A percentile compares a stretch with the other conserved stretches of the same genome.
phyloP scores from a whole-genome alignment of 257 asterid genomes.

The Plantago major region DNA sequence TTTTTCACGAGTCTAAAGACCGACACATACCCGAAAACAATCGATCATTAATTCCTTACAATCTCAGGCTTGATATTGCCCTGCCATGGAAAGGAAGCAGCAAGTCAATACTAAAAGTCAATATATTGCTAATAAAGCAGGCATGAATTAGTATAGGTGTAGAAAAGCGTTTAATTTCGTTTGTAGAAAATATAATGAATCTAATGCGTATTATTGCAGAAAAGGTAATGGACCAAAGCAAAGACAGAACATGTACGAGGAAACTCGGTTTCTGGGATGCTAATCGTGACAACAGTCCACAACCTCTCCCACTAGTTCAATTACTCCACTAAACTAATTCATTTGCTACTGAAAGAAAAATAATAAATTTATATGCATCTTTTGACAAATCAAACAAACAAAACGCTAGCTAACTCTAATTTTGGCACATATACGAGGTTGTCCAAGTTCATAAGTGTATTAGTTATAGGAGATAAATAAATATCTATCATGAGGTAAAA shows the following conservation, averaged over 20 bases:
- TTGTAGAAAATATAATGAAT: neutral
- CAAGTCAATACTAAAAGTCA: too few relatives aligned
- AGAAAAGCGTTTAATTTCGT: neutral
- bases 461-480: too few relatives aligned
- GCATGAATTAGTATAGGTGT: too few relatives aligned
- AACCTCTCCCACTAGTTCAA: conserved; percentile 58
- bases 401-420: neutral
- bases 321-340: conserved; percentile 17
- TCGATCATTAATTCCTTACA: too few relatives aligned
- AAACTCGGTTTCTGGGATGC: conserved; percentile 39
- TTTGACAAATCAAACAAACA: neutral
- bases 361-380: neutral
- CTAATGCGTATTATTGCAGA: neutral
- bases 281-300: conserved; percentile 41
- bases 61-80: too few relatives aligned
- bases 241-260: conserved; percentile 61
- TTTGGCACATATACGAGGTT: too few relatives aligned
- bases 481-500: too few relatives aligned
- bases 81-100: too few relatives aligned
- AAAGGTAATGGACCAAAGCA: conserved; percentile 23
- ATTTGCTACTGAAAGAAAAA: neutral
- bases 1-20: too few relatives aligned
- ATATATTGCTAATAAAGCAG: too few relatives aligned
- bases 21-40: too few relatives aligned
- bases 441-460: too few relatives aligned